These are phyloP conservation scores for Xylaria sp. DNA, from an alignment of 2,329 filamentous ascomycete genomes.

Conservation along the genomic window DNA sequence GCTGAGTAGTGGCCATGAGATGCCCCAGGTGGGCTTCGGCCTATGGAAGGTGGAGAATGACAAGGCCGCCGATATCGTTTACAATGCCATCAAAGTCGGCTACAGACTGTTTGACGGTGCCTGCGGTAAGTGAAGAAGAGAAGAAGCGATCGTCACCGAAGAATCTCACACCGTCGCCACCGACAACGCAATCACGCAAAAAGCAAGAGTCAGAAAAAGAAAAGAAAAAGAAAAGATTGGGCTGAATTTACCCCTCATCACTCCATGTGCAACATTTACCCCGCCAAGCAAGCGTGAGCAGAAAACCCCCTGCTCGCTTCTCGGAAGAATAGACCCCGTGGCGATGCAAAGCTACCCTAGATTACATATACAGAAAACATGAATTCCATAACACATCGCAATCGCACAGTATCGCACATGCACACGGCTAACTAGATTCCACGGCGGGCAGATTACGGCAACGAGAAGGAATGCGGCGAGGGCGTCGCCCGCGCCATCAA, in stretches of 20 bases:
- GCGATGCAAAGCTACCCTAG: constrained; percentile 24
- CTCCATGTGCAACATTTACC: constrained; percentile 22
- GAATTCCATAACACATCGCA: background rate
- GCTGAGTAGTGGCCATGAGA: constrained; percentile 73
- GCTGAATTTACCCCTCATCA: constrained; percentile 25
- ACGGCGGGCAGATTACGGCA: constrained; percentile 75
- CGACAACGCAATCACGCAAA: background rate
- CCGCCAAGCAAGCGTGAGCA: constrained; percentile 25
- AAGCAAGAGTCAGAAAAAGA: background rate
- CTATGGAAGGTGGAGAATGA: constrained; percentile 86
- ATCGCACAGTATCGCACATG: background rate
- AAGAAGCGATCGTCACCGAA: background rate
- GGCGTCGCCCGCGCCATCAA: constrained; percentile 83
- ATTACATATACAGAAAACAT: background rate
- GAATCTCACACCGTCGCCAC: background rate
- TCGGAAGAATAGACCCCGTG: constrained; percentile 31
- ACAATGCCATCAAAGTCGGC: constrained; percentile 75
- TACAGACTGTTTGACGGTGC: constrained; percentile 72
- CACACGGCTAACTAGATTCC: constrained; percentile 22
- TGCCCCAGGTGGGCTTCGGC: constrained; percentile 81
- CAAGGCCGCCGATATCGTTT: constrained; percentile 78
- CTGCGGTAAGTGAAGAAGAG: constrained; percentile 59
- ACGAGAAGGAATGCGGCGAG: constrained; percentile 81
- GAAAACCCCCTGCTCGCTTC: constrained; percentile 28
- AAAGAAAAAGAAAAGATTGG: background rate